Percentiles rank a stretch among this genome's conserved stretches.
Evolutionary conservation across 2,329 filamentous ascomycete species (phyloP).

Genomic region (Coniochaeta sp.): DNA sequence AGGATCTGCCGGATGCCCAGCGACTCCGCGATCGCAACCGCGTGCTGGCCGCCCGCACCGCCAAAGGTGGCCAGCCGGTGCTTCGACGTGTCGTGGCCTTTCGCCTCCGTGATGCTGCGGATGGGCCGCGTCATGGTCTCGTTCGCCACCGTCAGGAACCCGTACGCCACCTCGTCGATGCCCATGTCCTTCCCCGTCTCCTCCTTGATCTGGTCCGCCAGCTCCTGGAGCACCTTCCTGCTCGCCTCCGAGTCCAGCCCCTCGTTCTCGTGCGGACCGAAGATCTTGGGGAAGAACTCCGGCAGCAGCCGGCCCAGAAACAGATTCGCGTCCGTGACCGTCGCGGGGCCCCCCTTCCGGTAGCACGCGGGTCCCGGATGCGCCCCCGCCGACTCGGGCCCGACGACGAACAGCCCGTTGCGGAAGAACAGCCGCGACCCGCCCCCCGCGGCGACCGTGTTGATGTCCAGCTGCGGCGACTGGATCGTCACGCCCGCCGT

Average conservation of each 20-base stretch:
- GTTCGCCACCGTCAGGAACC: constrained; percentile 84
- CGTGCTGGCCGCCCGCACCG: constrained; percentile 85
- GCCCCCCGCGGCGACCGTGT: constrained; percentile 87
- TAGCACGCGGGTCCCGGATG: constrained; percentile 90
- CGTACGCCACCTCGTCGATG: constrained; percentile 79
- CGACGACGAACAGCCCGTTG: constrained; percentile 85
- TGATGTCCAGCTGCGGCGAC: constrained; percentile 87
- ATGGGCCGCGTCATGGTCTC: constrained; percentile 90
- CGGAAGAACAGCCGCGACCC: constrained; percentile 79
- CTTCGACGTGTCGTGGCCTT: constrained; percentile 83
- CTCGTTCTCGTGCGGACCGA: constrained; percentile 81
- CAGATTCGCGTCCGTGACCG: constrained; percentile 90
- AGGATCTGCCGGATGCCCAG: constrained; percentile 81
- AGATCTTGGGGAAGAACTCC: constrained; percentile 92
- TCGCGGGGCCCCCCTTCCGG: constrained; percentile 78
- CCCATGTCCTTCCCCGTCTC: constrained; percentile 68
- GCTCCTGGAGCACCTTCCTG: constrained; percentile 64
- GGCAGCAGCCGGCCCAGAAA: constrained; percentile 78
- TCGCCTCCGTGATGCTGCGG: constrained; percentile 82
- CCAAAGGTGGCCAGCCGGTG: constrained; percentile 91
- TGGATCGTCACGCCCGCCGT: constrained; percentile 93
- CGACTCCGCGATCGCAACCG: constrained; percentile 81
- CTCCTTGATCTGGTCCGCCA: constrained; percentile 70
- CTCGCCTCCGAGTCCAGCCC: constrained; percentile 71
- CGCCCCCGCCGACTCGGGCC: constrained; percentile 81